A percentile compares a stretch with the other conserved stretches of the same genome.
Evolutionary conservation across 2,329 filamentous ascomycete genomes (phyloP).

Genomic region (Rhynchosporium secalis): DNA sequence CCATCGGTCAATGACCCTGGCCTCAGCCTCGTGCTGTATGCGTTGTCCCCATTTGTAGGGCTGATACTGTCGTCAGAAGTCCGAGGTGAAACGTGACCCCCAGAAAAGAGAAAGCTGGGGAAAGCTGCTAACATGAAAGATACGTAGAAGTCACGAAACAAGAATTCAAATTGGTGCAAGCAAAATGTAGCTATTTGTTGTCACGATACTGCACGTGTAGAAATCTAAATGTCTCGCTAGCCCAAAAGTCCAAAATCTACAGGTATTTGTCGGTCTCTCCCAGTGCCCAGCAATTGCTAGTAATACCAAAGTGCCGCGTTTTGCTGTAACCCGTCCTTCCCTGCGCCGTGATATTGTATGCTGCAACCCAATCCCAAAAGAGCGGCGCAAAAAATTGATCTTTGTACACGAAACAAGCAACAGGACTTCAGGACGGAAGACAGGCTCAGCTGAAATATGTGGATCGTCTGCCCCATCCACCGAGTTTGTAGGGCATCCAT

Average conservation of each 20-base stretch:
- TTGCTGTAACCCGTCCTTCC: slow-evolving; percentile 9
- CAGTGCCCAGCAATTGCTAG: slow-evolving; percentile 10
- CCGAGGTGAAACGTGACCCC: slow-evolving; percentile 9
- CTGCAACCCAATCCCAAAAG: slow-evolving; percentile 8
- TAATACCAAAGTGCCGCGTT: slow-evolving; percentile 11
- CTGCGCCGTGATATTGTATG: slow-evolving; percentile 12
- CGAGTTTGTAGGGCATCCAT: neutral
- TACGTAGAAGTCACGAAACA: neutral
- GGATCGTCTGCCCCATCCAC: neutral
- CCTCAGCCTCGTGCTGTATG: slow-evolving; percentile 17
- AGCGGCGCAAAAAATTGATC: slow-evolving; percentile 3
- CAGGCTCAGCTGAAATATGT: neutral
- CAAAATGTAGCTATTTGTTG: slow-evolving; percentile 8
- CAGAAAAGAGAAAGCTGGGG: neutral
- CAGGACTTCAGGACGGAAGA: neutral
- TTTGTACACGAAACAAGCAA: neutral
- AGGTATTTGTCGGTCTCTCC: neutral
- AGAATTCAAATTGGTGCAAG: neutral
- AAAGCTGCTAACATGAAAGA: slow-evolving; percentile 2
- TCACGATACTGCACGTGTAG: slow-evolving; percentile 8
- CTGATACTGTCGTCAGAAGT: neutral
- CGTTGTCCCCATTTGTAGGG: slow-evolving; percentile 13
- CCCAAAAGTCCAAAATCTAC: slow-evolving; percentile 1
- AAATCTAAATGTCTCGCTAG: slow-evolving; percentile 13
- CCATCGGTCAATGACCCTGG: neutral